Evolutionary conservation across 768 basidiomycete genomes (phyloP).

Genomic region (Cystobasidium onofrii): DNA sequence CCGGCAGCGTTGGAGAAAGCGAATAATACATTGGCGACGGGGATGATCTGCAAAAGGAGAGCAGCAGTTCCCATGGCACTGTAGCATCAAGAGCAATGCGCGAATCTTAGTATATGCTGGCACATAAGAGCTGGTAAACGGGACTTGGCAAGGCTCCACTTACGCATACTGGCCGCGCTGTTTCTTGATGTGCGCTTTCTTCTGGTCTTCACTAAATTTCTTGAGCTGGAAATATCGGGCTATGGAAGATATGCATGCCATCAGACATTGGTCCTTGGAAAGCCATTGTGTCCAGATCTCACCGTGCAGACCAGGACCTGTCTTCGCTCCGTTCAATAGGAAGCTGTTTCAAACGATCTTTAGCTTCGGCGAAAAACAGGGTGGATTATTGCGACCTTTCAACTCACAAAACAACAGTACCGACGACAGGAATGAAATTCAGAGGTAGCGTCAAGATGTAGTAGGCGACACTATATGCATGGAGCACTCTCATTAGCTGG

Average conservation of each 20-base stretch:
- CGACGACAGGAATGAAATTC: slow-evolving; percentile 60
- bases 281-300: too few relatives aligned
- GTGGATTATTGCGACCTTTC: slow-evolving; percentile 47
- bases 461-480: slow-evolving; percentile 51
- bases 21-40: slow-evolving; percentile 57
- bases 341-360: background rate
- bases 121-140: too few relatives aligned
- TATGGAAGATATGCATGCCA: slow-evolving; percentile 49
- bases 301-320: background rate
- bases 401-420: slow-evolving; percentile 56
- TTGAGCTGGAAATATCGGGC: slow-evolving; percentile 65
- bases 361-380: background rate
- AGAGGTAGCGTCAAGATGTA: slow-evolving; percentile 62
- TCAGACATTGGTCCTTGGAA: background rate
- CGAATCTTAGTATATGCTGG: too few relatives aligned
- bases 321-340: slow-evolving; percentile 12
- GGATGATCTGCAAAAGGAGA: slow-evolving; percentile 57
- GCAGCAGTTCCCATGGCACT: slow-evolving; percentile 51
- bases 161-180: slow-evolving; percentile 59
- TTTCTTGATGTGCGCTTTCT: slow-evolving; percentile 51
- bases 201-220: slow-evolving; percentile 50
- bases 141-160: slow-evolving; percentile 45
- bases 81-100: background rate
- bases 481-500: slow-evolving; percentile 44
- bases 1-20: slow-evolving; percentile 60